A percentile compares a stretch with the other conserved stretches of the same genome.
phyloP scores from a whole-genome alignment of 495 filamentous ascomycete species.

The Penicillium subrubescens region DNA sequence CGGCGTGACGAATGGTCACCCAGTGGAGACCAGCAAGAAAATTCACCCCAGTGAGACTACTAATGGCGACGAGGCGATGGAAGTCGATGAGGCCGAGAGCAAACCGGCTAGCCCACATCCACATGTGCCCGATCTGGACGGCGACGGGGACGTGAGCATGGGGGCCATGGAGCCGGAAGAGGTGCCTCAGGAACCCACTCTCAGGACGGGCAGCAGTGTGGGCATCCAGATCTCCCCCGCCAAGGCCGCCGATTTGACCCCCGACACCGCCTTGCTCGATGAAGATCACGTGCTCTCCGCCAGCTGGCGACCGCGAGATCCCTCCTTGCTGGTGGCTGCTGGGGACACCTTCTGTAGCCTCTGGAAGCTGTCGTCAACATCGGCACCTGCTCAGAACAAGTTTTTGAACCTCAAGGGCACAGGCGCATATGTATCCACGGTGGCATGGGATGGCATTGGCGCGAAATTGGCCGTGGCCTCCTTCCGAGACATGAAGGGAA shows the following conservation, averaged over 20 bases:
- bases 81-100: slow-evolving; percentile 42
- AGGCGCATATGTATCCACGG: slow-evolving; percentile 49
- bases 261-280: slow-evolving; percentile 65
- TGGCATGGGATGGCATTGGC: slow-evolving; percentile 74
- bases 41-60: slow-evolving; percentile 56
- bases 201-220: slow-evolving; percentile 64
- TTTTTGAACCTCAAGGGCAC: slow-evolving; percentile 39
- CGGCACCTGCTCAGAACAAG: slow-evolving; percentile 41
- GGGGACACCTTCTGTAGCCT: slow-evolving; percentile 79
- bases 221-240: slow-evolving; percentile 64
- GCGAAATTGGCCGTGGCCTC: slow-evolving; percentile 69
- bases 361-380: slow-evolving; percentile 63
- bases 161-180: slow-evolving; percentile 29
- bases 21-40: slow-evolving; percentile 36
- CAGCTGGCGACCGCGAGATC: slow-evolving; percentile 77
- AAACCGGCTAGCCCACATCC: slow-evolving; percentile 15
- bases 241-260: slow-evolving; percentile 64
- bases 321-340: slow-evolving; percentile 71
- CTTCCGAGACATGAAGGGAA: slow-evolving; percentile 60
- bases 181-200: slow-evolving; percentile 58
- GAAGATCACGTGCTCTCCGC: slow-evolving; percentile 68
- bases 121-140: slow-evolving; percentile 34
- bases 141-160: slow-evolving; percentile 50
- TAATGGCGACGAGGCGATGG: slow-evolving; percentile 61
- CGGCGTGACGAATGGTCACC: slow-evolving; percentile 46